Conservation (phyloP, 306 rosid genomes). For the Trifolium fragiferum region DNA sequence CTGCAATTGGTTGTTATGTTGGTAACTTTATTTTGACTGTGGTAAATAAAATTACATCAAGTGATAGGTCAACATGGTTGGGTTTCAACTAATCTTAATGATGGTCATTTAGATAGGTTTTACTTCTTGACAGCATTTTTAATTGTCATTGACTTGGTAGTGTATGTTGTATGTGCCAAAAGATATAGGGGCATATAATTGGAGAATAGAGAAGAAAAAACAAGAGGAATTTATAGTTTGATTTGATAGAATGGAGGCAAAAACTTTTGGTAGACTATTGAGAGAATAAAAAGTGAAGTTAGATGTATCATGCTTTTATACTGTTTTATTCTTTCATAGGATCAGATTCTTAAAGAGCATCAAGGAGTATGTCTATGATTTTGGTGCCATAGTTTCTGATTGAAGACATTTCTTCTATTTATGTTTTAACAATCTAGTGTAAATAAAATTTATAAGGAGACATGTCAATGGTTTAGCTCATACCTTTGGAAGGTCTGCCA, state of each 20-base stretch:
- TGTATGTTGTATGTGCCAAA: slow-evolving; percentile 16
- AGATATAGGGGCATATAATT: slow-evolving; percentile 14
- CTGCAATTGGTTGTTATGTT: slow-evolving; percentile 62
- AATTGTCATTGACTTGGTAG: not conserved
- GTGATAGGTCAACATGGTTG: slow-evolving; percentile 55
- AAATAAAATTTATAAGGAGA: too few relatives aligned
- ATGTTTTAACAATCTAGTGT: too few relatives aligned
- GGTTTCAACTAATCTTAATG: slow-evolving; percentile 66
- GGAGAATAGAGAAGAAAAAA: slow-evolving; percentile 1
- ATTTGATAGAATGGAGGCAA: not conserved
- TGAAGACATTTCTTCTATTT: too few relatives aligned
- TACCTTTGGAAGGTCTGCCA: too few relatives aligned
- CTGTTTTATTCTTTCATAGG: not conserved
- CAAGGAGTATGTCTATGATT: not conserved
- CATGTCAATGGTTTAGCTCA: too few relatives aligned
- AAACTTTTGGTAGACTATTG: not conserved
- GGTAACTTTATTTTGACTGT: slow-evolving; percentile 57
- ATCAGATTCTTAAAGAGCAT: not conserved
- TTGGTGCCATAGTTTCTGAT: too few relatives aligned
- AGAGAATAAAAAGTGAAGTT: not conserved
- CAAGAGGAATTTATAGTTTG: not conserved
- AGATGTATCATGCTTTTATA: not conserved
- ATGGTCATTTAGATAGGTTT: slow-evolving; percentile 66
- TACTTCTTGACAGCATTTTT: slow-evolving; percentile 23
- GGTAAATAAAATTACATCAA: slow-evolving; percentile 55